A percentile compares a stretch with the other conserved stretches of the same genome.
phyloP scores from a whole-genome alignment of 169 alveolate species.

The Theileria luwenshuni region DNA sequence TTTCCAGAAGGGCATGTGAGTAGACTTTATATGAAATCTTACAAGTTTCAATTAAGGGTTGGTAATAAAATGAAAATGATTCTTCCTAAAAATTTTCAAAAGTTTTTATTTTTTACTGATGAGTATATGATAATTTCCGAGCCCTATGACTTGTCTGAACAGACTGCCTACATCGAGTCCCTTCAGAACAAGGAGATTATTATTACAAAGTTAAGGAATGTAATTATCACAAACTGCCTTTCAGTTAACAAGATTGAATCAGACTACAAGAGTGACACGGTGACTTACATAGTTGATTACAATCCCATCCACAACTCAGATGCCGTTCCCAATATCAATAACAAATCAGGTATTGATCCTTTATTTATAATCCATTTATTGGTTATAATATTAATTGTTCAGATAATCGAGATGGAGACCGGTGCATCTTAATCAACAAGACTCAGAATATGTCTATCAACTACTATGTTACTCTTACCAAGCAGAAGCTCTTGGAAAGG shows the following conservation, averaged over 20 bases:
- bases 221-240: background rate
- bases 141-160: slow-evolving; percentile 3
- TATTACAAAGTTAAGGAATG: background rate
- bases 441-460: background rate
- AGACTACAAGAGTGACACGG: no score
- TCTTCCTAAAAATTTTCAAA: background rate
- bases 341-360: no score
- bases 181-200: background rate
- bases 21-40: background rate
- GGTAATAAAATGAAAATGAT: slow-evolving; percentile 13
- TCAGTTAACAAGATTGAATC: background rate
- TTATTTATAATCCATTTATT: no score
- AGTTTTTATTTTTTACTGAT: background rate
- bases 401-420: no score
- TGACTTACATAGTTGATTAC: slow-evolving; percentile 8
- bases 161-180: slow-evolving; percentile 15
- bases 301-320: slow-evolving; percentile 1
- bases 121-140: background rate
- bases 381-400: no score
- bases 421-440: no score
- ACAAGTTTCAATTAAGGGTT: slow-evolving; percentile 17
- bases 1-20: no score
- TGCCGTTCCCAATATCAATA: no score
- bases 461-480: slow-evolving; percentile 33
- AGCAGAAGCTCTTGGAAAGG: background rate